phyloP scores from a whole-genome alignment of 306 rosid species.

The Gleditsia sinensis region DNA sequence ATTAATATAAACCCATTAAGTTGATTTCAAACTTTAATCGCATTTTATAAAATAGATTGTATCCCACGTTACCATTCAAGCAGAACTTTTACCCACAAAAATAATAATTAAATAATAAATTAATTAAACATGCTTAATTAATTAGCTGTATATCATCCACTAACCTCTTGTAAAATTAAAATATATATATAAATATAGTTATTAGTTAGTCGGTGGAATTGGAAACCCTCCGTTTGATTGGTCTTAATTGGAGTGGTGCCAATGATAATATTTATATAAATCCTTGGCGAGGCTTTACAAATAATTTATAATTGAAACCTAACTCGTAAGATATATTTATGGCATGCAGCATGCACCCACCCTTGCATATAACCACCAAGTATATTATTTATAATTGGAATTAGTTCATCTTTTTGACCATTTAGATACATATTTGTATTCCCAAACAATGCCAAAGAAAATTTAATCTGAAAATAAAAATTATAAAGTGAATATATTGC shows the following conservation, averaged over 20 bases:
- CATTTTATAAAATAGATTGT: constrained; percentile 23
- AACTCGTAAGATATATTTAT: constrained; percentile 1
- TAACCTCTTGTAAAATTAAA: neutral
- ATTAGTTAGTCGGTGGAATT: constrained; percentile 39
- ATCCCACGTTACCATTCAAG: constrained; percentile 34
- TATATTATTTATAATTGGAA: constrained; percentile 2
- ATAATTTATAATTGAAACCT: constrained; percentile 34
- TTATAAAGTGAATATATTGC: neutral
- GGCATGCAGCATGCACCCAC: constrained; percentile 24
- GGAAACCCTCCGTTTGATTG: constrained; percentile 28
- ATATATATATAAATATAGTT: constrained; percentile 19
- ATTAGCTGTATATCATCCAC: constrained; percentile 26
- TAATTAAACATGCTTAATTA: constrained; percentile 16
- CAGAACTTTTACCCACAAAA: neutral
- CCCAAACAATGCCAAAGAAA: constrained; percentile 13
- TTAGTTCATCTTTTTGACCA: neutral
- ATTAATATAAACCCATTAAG: constrained; percentile 18
- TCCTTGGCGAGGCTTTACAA: constrained; percentile 28
- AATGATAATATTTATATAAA: neutral
- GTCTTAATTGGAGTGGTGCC: constrained; percentile 33
- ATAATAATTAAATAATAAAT: neutral
- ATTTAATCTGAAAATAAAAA: constrained; percentile 10
- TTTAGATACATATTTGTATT: neutral
- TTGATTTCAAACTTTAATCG: constrained; percentile 33
- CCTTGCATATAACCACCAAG: constrained; percentile 2